Evolutionary conservation across 177 flowering plant genomes (phyloP), one percentile per base, ranked within the genome.

Genomic region (Vitis hybrid): DNA sequence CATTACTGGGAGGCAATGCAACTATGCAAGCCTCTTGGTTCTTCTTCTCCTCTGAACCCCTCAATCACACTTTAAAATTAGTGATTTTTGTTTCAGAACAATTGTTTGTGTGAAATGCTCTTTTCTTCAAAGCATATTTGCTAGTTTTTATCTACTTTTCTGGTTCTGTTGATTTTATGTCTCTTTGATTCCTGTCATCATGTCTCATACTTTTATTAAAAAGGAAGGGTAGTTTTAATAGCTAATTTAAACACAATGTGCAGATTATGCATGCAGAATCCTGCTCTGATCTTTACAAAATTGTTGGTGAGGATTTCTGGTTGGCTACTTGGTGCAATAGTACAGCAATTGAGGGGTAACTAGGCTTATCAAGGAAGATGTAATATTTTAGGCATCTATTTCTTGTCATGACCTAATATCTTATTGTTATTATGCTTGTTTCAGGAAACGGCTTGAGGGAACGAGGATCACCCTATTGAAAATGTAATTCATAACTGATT

Each of bases 281-380:
- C 65, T 89, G 93, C 74, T 80, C 82, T 77, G 99, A 91, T 77
- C 92, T 95, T 54, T 80, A 90, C 81, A 79, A 71, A 66, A 68
- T 72, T 62, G 84, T 93, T 74, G 97, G 98, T 70, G 90, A 91
- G 78, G 94, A 91, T 72, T 95, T 91, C 87, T 95, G 98, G 98
- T 67, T 91, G 82, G 82, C 97, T 69, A 95, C 98, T 65, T 82
- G 89, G 84, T 95, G 97, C 78, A 81, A 83, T 77, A 95, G 99
- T 74, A 76, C 86, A 48, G 93, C 98, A 57, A 69, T 72, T 85
- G 90, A 91, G 77, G 99, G 98, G 99, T 95, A 89, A 80, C 12
- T 7, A 50, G 71, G 50, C 56, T 65, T 58, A 46, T 8, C 11
- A 50, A 32, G 69, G 62, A 62, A 56, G 56, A 66, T 64, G 24